Percentiles rank a stretch among this genome's conserved stretches.
These are phyloP conservation scores for Schizonepeta tenuifolia DNA, from an alignment of 257 asterid species.

Conservation along the genomic window DNA sequence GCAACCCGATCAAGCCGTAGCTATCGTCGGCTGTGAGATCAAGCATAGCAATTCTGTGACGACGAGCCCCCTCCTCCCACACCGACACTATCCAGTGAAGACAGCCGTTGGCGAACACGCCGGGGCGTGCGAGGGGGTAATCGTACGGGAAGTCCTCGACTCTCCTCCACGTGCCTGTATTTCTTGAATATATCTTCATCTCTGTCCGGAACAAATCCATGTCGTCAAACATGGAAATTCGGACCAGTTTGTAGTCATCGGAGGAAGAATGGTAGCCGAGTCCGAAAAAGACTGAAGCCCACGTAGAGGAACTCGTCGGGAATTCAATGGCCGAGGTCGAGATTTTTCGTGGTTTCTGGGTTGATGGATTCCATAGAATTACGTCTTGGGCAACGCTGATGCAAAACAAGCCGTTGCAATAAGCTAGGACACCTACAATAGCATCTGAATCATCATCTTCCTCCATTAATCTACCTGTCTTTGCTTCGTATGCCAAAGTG, in stretches of 20 bases:
- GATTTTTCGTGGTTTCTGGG: not conserved
- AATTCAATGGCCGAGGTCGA: conserved; percentile 4
- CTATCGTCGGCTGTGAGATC: not conserved
- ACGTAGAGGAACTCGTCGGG: not conserved
- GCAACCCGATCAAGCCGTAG: conserved; percentile 4
- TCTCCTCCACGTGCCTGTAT: conserved; percentile 10
- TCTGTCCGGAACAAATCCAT: conserved; percentile 10
- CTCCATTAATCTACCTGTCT: not conserved
- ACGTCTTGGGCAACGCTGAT: not conserved
- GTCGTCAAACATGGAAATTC: conserved; percentile 6
- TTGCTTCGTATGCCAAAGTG: not conserved
- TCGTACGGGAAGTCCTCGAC: conserved; percentile 24
- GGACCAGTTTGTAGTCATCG: conserved; percentile 23
- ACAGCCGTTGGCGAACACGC: not conserved
- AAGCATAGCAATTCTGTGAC: not conserved
- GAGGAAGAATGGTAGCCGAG: conserved; percentile 16
- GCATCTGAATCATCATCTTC: not conserved
- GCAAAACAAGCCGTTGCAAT: conserved; percentile 29
- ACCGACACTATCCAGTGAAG: conserved; percentile 13
- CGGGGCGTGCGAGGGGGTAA: not conserved
- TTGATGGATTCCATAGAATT: conserved; percentile 22
- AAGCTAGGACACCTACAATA: not conserved
- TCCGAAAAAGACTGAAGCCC: conserved; percentile 13
- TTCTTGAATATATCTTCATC: conserved; percentile 27
- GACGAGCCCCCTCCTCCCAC: not conserved